Percentiles rank a stretch among this genome's conserved stretches.
Evolutionary conservation across 768 basidiomycete species (phyloP).

Genomic region (Amanita pseudoporphyria): DNA sequence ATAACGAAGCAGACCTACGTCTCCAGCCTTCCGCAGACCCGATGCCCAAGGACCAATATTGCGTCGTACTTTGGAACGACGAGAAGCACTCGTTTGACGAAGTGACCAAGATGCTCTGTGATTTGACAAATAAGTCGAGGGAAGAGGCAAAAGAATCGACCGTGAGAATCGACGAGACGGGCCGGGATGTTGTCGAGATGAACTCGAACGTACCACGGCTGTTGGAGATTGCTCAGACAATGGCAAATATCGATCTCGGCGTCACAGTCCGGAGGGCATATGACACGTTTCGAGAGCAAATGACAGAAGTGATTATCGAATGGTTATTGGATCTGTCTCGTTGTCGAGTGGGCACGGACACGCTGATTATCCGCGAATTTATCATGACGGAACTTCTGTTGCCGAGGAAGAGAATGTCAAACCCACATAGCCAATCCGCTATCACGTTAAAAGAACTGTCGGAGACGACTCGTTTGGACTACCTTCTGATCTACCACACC

Average conservation of each 20-base stretch:
- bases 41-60: constrained; percentile 70
- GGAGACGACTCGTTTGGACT: constrained; percentile 58
- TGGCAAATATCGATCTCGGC: constrained; percentile 84
- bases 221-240: constrained; percentile 68
- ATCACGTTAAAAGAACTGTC: constrained; percentile 32
- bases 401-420: constrained; percentile 44
- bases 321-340: constrained; percentile 79
- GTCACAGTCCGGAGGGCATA: constrained; percentile 82
- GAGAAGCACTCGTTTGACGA: constrained; percentile 94
- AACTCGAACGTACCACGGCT: constrained; percentile 42
- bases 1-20: constrained; percentile 59
- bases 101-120: constrained; percentile 64
- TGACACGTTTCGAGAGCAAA: constrained; percentile 84
- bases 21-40: constrained; percentile 71
- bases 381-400: constrained; percentile 62
- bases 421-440: constrained; percentile 27
- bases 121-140: constrained; percentile 39
- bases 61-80: constrained; percentile 90
- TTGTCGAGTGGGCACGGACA: constrained; percentile 58
- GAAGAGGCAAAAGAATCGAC: constrained; percentile 51
- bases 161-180: constrained; percentile 62
- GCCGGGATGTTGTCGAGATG: constrained; percentile 79
- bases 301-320: constrained; percentile 75
- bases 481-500: constrained; percentile 73
- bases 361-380: constrained; percentile 59